phyloP scores from a whole-genome alignment of 2,329 filamentous ascomycete species.

The Neofusicoccum laricinum region DNA sequence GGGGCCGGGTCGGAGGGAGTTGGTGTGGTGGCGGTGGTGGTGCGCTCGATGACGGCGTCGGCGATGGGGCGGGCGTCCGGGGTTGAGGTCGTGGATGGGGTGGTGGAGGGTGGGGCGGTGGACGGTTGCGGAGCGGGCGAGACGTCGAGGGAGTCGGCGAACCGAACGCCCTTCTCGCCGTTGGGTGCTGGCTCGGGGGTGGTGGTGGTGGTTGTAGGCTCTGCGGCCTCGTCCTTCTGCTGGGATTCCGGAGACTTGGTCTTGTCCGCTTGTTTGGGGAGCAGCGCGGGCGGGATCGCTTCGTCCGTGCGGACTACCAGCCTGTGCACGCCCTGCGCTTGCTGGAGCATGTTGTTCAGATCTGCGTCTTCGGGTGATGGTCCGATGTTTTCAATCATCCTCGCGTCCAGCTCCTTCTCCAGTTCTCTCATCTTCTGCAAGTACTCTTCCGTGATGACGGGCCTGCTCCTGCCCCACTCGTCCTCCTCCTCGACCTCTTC shows the following conservation, averaged over 20 bases:
- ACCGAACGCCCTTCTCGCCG: slow-evolving; percentile 71
- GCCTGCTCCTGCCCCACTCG: slow-evolving; percentile 70
- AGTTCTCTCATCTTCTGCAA: slow-evolving; percentile 80
- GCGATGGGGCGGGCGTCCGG: slow-evolving; percentile 26
- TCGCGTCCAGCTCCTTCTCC: slow-evolving; percentile 68
- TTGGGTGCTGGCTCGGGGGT: slow-evolving; percentile 20
- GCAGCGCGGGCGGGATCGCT: slow-evolving; percentile 10
- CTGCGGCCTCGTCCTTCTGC: slow-evolving; percentile 18
- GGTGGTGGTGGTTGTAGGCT: slow-evolving; percentile 43
- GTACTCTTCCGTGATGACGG: slow-evolving; percentile 70
- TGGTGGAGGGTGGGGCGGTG: neutral
- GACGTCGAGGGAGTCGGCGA: slow-evolving; percentile 72
- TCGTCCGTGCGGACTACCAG: slow-evolving; percentile 9
- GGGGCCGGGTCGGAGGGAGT: slow-evolving; percentile 19
- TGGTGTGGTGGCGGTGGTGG: neutral
- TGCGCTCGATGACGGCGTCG: slow-evolving; percentile 34
- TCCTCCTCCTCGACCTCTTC: slow-evolving; percentile 69
- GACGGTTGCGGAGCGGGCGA: slow-evolving; percentile 44
- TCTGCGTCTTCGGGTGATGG: slow-evolving; percentile 44
- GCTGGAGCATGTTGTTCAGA: slow-evolving; percentile 25
- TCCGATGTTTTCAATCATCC: slow-evolving; percentile 57
- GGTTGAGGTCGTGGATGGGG: neutral
- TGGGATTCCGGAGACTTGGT: slow-evolving; percentile 12
- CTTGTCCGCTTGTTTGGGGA: neutral
- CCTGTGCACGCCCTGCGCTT: slow-evolving; percentile 11